These are phyloP conservation scores for Craspedostauros australis DNA, from an alignment of 108 stramenopile genomes.

Conservation along the genomic window DNA sequence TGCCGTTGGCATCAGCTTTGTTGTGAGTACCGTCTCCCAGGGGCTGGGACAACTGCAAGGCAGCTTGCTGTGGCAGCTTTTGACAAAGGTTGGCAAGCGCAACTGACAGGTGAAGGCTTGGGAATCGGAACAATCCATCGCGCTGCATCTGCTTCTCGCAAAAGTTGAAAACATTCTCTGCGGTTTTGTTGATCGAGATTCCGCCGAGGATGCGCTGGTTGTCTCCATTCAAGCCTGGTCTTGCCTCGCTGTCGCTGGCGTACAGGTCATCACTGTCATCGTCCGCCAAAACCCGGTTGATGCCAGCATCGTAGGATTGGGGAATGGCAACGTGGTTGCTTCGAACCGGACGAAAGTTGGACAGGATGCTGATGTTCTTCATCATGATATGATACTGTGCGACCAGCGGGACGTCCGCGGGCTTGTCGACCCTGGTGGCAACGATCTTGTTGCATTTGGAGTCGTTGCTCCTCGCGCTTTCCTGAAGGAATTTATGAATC, in stretches of 20 bases:
- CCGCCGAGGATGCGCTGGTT: too few relatives aligned
- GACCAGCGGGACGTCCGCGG: background rate
- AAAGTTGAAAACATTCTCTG: constrained; percentile 12
- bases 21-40: constrained; percentile 10
- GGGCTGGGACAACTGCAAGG: constrained; percentile 25
- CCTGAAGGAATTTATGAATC: background rate
- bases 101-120: constrained; percentile 6
- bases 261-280: constrained; percentile 4
- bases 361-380: too few relatives aligned
- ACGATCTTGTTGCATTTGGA: constrained; percentile 2
- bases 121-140: constrained; percentile 17
- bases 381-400: too few relatives aligned
- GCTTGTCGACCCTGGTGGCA: background rate
- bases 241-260: too few relatives aligned
- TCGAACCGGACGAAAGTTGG: too few relatives aligned
- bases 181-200: constrained; percentile 5
- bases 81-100: constrained; percentile 17
- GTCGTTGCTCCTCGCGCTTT: constrained; percentile 2
- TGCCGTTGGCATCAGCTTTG: too few relatives aligned
- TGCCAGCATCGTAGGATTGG: too few relatives aligned
- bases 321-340: too few relatives aligned
- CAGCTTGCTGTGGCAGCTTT: constrained; percentile 19
- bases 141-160: constrained; percentile 12
- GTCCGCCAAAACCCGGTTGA: constrained; percentile 2
- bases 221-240: too few relatives aligned